Base-by-base conservation (phyloP, 2,329 filamentous ascomycete species). In the Aspergillus flavus region DNA sequence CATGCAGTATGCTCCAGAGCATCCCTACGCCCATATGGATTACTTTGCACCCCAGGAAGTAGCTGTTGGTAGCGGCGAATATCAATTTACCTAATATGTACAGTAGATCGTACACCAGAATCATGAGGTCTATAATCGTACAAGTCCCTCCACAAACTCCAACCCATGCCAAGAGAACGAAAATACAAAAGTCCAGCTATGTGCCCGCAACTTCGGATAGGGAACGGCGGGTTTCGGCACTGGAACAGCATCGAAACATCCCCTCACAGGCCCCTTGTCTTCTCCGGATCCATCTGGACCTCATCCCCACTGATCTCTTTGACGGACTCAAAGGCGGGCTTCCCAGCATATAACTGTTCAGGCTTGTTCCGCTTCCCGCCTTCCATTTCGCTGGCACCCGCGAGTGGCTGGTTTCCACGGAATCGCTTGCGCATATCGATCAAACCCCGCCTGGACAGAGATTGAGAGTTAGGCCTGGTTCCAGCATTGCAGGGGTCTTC, bases 361-460 rank as follows among this genome's bases (percentile, higher is more conserved):
- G 86, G 85, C 48, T 72, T 71, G 36, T 73, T 69, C 26, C 69
- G 63, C 54, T 76, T 74, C 12, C 82, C 81, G 30, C 82, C 81
- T 69, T 92, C 89, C 61, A 86, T 78, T 68, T 89, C 84, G 74
- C 88, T 84, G 71, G 88, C 84, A 68, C 90, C 87, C 28, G 87
- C 84, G 68, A 96, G 89, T 59, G 95, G 93, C 77, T 93, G 88
- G 82, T 98, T 98, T 63, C 95, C 95, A 61, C 95, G 88, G 81
- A 99, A 98, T 39, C 95, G 91, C 83, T 98, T 98, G 78, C 95
- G 92, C 95, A 99, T 99, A 78, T 99, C 95, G 71, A 98, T 91
- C 88, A 96, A 88, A 68, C 95, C 95, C 68, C 94, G 91, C 75
- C 79, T 80, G 23, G 26, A 36, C 14, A 4, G 21, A 32, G 3